Evolutionary conservation across 31 red algal genomes (phyloP), one percentile per base, ranked within the genome.

Genomic region (Porphyra umbilicalis): DNA sequence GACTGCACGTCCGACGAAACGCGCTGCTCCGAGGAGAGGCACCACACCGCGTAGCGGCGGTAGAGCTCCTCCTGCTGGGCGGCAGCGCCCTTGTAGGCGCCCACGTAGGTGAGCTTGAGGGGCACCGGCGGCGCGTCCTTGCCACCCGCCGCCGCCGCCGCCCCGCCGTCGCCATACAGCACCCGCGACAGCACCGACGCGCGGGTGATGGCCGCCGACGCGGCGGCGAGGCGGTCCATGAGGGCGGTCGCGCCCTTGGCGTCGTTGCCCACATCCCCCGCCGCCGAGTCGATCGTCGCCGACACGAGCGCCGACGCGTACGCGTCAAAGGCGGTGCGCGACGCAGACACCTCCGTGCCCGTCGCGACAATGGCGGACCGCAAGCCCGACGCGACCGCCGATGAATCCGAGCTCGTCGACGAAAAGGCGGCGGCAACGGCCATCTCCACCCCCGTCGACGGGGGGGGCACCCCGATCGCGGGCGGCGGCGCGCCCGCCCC

Each of bases 31-130:
- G 80, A 81, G 32, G 87, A 86, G 3, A 94, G 79, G 77, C 92
- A 94, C 76, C 84, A 89, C 32, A 90, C 92, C 34, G 88, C 92
- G 82, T 94, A 94, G 20, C 87, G 79, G 20, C 92, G 84, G 78
- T 94, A 94, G 83, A 94, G 76, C 15, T 94, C 88, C 76, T 94
- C 91, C 35, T 79, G 76, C 29, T 77, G 80, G 7, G 79, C 81
- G 10, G 80, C 82, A 32, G 78, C 78, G 44, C 83, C 82, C 39
- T 78, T 81, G 78, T 85, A 80, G 29, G 38, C 76, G n/a, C 91
- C 91, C 32, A 57, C 75, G 84, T 93, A 93, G 13, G 78, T 81
- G 36, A 93, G 46, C 16, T 35, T 44, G 71, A 39, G 79, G 82
- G 32, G 82, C 79, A 0, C 85, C 86, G 77, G 18, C 33, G 34